Evolutionary conservation across 495 filamentous ascomycete species (phyloP).

Genomic region (Talaromyces nanjingensis): DNA sequence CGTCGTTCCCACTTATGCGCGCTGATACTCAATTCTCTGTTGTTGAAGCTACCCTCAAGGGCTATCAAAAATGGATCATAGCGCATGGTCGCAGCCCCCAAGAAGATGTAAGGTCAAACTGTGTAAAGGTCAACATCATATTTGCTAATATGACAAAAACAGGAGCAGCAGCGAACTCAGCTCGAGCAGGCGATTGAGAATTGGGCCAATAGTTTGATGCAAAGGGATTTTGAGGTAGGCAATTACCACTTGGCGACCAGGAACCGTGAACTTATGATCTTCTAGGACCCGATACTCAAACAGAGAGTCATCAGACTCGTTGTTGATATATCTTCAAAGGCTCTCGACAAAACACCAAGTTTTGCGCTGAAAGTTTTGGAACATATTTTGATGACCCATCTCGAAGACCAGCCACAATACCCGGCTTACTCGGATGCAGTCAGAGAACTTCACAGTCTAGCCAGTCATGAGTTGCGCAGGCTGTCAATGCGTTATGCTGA

Average conservation of each 20-base stretch:
- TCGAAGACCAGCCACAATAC: slow-evolving; percentile 58
- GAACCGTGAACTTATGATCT: neutral
- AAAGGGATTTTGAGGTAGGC: slow-evolving; percentile 64
- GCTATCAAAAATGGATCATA: slow-evolving; percentile 74
- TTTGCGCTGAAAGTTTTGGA: slow-evolving; percentile 85
- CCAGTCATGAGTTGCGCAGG: slow-evolving; percentile 79
- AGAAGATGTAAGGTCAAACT: slow-evolving; percentile 37
- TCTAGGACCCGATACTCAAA: slow-evolving; percentile 75
- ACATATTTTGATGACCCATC: slow-evolving; percentile 77
- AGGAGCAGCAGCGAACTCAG: slow-evolving; percentile 53
- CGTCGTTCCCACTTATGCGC: slow-evolving; percentile 64
- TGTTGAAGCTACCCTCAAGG: slow-evolving; percentile 85
- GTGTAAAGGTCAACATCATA: too few relatives aligned
- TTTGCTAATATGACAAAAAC: slow-evolving; percentile 2
- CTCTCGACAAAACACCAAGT: slow-evolving; percentile 65
- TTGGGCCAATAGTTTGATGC: slow-evolving; percentile 73
- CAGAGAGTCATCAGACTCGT: slow-evolving; percentile 77
- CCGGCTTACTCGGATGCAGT: slow-evolving; percentile 82
- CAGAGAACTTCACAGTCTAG: slow-evolving; percentile 72
- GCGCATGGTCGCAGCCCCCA: slow-evolving; percentile 45
- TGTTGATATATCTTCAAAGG: slow-evolving; percentile 76
- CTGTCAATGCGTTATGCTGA: slow-evolving; percentile 87
- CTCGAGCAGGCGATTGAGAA: slow-evolving; percentile 65
- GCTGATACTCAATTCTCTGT: slow-evolving; percentile 87
- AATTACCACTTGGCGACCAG: neutral